Percentiles rank a stretch among this genome's conserved stretches.
phyloP scores from a whole-genome alignment of 306 rosid genomes.

The Corylus americana region DNA sequence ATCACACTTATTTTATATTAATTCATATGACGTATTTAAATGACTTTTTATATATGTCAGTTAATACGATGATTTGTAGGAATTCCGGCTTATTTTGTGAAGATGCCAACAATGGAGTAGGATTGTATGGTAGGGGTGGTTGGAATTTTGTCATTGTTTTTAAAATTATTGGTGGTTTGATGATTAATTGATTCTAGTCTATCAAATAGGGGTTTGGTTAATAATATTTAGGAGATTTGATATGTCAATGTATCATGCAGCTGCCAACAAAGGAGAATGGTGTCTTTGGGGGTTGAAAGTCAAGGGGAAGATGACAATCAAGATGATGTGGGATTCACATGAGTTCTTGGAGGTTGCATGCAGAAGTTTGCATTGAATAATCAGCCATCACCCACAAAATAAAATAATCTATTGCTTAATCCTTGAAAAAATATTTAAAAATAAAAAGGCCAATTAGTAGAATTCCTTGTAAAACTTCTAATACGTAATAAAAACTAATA shows the following conservation, averaged over 20 bases:
- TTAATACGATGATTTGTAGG: too few species aligned
- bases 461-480: too few species aligned
- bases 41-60: too few species aligned
- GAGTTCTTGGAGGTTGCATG: slow-evolving; percentile 14
- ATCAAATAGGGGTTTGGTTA: slow-evolving; percentile 19
- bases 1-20: too few species aligned
- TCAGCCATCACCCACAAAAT: neutral
- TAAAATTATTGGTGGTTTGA: slow-evolving; percentile 24
- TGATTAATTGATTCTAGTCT: slow-evolving; percentile 5
- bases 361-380: slow-evolving; percentile 8
- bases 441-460: too few species aligned
- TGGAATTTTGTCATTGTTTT: neutral
- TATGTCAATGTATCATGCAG: slow-evolving; percentile 15
- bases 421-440: neutral
- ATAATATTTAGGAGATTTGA: slow-evolving; percentile 10
- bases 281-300: neutral
- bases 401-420: neutral
- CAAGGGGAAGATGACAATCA: slow-evolving; percentile 25
- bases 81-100: too few species aligned
- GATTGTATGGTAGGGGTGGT: neutral
- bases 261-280: neutral
- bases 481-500: too few species aligned
- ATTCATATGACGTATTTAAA: too few species aligned
- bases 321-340: slow-evolving; percentile 23
- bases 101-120: neutral